Base-by-base conservation (phyloP, 352 stramenopile species). In the Globisporangium nodosum region DNA sequence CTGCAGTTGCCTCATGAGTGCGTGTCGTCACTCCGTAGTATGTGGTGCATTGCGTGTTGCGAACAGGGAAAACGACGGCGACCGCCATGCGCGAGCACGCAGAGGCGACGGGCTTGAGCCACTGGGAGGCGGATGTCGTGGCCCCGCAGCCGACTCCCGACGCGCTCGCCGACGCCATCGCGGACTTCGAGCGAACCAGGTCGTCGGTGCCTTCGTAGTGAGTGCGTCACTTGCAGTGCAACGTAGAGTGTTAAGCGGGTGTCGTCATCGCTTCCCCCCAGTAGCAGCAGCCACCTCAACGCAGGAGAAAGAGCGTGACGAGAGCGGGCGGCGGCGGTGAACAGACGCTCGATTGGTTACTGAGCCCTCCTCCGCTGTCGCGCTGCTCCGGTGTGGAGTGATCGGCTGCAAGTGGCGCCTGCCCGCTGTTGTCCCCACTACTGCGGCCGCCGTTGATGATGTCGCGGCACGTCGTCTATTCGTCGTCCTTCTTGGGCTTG, bases 11-110 rank as follows among this genome's bases (percentile, higher is more conserved):
- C 33, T 15, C 45, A 18, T 4, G 15, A 46, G 2, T 21, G 42
- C 45, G 3, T 54, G 24, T 11, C 21, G 12, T 43, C 24, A 13
- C 33, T 9, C 12, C 33, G 12, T 12, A 9, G 8, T 39, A 9
- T 13, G 6, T 8, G 24, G 24, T 27, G 24, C 37, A 35, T 45
- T 21, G 42, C 5, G 2, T 48, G 5, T 40, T 9, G 31, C 33
- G 12, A 24, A 2, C 35, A 92, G 80, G 83, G n/a, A 90, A 88
- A 39, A 90, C 81, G 21, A 93, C 78, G 13, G 79, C 74, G 15
- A 37, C 71, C 15, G 84, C 84, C 13, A 59, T 93, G 13, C 61
- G 70, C 15, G 60, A 73, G 2, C 59, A 82, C 27, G 74, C 80
- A 12, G 45, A 77, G 24, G 66, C 78, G 24, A 81, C 67, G 1